Base-by-base conservation (phyloP, 2,329 filamentous ascomycete genomes). In the Phaeosphaeriaceae sp. region DNA sequence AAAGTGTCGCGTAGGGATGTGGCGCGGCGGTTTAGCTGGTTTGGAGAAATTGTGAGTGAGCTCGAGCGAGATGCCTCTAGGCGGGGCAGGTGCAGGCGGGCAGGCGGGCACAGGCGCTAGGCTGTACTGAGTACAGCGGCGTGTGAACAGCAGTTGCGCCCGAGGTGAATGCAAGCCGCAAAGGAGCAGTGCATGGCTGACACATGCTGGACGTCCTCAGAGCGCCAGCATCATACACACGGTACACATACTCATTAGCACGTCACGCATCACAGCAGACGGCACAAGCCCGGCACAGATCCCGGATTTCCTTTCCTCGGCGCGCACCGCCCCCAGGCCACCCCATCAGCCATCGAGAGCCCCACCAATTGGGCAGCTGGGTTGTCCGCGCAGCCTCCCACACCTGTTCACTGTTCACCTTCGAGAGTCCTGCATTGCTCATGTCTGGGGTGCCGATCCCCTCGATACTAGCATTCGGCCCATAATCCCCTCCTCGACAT, bases 261-360 rank as follows among this genome's bases (percentile, higher is more conserved):
- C 41, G 11, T 44, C 36, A 9, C 45, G 33, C 20, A 47, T 27
- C 47, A 31, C 17, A 17, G 17, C 3, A 47, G 27, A 27, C 44
- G 53, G 48, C 55, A 53, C 36, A 56, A 44, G 41, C 20, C 13
- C 63, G 66, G 67, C 61, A 54, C 19, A 67, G 54, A 58, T 66
- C 62, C 68, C 63, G 63, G 60, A 51, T 48, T 58, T 61, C 57
- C 67, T 56, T 36, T 56, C 51, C 66, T 67, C 62, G 67, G 68
- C 68, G 59, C 63, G 61, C 64, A 66, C 68, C 63, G 65, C 66
- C 63, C 61, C 63, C 66, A 68, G 63, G 68, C 68, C 61, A 60
- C 56, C 57, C 58, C 31, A 52, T 51, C 56, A 60, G 48, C 54
- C 48, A 60, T 65, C 62, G 31, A 13, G 58, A 54, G 62, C 64